Evolutionary conservation across 805 yeast species (phyloP), one percentile per base, ranked within the genome.

Genomic region (Candida tammaniensis): DNA sequence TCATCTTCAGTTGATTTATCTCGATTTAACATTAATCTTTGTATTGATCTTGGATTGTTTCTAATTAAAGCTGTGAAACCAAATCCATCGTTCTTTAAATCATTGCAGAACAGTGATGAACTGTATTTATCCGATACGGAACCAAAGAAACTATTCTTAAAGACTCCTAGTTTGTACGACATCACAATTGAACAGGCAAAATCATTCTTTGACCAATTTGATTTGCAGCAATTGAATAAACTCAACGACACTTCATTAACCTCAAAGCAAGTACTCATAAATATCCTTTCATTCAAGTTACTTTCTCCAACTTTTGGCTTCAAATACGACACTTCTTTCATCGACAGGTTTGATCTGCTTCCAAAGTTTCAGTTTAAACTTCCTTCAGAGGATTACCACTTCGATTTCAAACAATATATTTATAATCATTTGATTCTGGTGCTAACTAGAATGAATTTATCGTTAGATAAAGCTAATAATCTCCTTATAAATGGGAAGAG

Each of bases 401-500:
- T 18, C n/a, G 21, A 7, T 3, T 28, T 34, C 29, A 27, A 34
- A 11, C 17, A 17, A 7, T n/a, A 12, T 12, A 13, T 34, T 4
- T 34, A 34, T 28, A 17, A 23, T 14, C 37, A 34, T 23, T 12
- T 28, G 16, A 23, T 7, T 13, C 24, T 17, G 12, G 56, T 55
- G 2, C 27, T 59, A 17, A 28, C 42, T 1, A 31, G 61, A 32
- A 22, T 57, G 4, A 30, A 40, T 12, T 46, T 51, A 3, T 43
- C 49, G 7, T 25, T 42, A 17, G 42, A 37, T 14, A 39, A 36
- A 10, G 27, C 37, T 4, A 27, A 36, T 6, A 40, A 40, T 11
- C 33, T 44, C 9, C 31, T 22, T 3, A 26, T 48, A 6, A 47
- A 43, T 24, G 60, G 59, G 1, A 35, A 35, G 9, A 63, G 70